Conservation (phyloP, 139 green algal species). For the Coccomyxa sp. region DNA sequence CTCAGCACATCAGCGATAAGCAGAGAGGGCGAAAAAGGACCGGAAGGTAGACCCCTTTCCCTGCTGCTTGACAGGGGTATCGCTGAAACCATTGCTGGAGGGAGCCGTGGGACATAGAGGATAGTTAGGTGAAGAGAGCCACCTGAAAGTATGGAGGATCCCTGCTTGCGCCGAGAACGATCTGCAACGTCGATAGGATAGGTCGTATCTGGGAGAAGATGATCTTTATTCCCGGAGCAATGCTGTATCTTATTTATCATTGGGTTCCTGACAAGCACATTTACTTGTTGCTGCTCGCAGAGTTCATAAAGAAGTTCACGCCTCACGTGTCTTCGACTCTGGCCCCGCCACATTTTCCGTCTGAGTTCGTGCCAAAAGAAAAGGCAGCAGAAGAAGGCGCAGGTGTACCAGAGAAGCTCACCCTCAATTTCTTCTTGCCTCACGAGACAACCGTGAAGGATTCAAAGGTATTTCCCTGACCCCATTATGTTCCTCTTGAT, state of each 20-base stretch:
- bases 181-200: background rate
- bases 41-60: background rate
- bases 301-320: slow-evolving; percentile 41
- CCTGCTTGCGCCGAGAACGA: background rate
- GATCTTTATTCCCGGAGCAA: background rate
- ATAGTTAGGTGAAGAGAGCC: background rate
- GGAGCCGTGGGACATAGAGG: background rate
- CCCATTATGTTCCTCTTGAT: too few relatives aligned
- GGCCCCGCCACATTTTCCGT: slow-evolving; percentile 31
- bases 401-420: slow-evolving; percentile 67
- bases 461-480: slow-evolving; percentile 12
- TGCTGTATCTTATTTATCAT: background rate
- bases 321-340: slow-evolving; percentile 12
- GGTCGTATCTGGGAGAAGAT: background rate
- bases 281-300: background rate
- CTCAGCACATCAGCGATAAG: slow-evolving; percentile 5
- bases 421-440: slow-evolving; percentile 79
- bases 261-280: background rate
- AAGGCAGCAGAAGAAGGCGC: slow-evolving; percentile 1
- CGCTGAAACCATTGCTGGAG: background rate
- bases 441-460: slow-evolving; percentile 43
- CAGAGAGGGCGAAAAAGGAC: slow-evolving; percentile 4
- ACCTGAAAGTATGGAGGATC: background rate
- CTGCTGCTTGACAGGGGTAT: background rate
- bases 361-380: slow-evolving; percentile 33